Conservation (phyloP, 2,329 filamentous ascomycete genomes). For the Fusarium udum region DNA sequence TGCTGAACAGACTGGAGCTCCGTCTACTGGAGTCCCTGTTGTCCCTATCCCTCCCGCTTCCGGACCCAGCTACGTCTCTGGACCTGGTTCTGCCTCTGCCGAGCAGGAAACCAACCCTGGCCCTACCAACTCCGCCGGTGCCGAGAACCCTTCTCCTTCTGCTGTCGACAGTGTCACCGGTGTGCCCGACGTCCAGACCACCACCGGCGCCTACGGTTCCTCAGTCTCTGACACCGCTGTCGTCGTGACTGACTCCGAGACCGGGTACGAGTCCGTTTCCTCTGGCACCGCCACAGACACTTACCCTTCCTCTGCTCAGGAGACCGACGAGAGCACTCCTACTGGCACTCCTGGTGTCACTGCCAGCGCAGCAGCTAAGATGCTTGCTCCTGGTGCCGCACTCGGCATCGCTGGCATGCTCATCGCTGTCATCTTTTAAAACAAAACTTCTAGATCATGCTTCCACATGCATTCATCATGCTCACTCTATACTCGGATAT, state of each 20-base stretch:
- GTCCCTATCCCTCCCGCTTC: slow-evolving; percentile 3
- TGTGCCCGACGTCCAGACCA: slow-evolving; percentile 25
- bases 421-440: slow-evolving; percentile 42
- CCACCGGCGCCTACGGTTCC: slow-evolving; percentile 30
- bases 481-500: slow-evolving; percentile 19
- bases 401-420: slow-evolving; percentile 43
- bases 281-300: slow-evolving; percentile 24
- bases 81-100: slow-evolving; percentile 9
- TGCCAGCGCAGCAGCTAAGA: slow-evolving; percentile 46
- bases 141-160: slow-evolving; percentile 9
- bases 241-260: slow-evolving; percentile 25
- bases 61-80: slow-evolving; percentile 24
- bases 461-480: slow-evolving; percentile 19
- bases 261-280: slow-evolving; percentile 17
- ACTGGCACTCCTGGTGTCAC: slow-evolving; percentile 44
- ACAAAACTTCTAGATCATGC: slow-evolving; percentile 5
- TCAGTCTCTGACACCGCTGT: slow-evolving; percentile 30
- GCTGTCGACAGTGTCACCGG: slow-evolving; percentile 37
- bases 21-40: neutral
- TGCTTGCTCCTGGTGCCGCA: slow-evolving; percentile 34
- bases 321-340: slow-evolving; percentile 30
- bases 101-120: slow-evolving; percentile 11
- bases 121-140: slow-evolving; percentile 17
- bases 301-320: slow-evolving; percentile 30
- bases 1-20: neutral